Conservation (phyloP, 208 protist genomes). For the Leishmania tropica region DNA sequence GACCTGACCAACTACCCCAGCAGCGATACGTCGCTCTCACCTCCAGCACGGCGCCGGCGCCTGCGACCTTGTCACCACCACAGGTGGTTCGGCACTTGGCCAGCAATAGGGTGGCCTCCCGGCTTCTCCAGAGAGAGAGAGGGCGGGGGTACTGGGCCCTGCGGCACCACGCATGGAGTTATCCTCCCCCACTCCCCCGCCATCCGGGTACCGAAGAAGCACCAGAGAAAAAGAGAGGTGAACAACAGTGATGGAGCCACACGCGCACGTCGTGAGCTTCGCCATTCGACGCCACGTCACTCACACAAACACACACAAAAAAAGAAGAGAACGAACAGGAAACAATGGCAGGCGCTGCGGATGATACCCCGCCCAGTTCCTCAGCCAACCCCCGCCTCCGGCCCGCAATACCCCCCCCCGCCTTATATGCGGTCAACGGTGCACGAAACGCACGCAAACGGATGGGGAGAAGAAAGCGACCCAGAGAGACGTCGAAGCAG, state of each 20-base stretch:
- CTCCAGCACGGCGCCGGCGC: background rate
- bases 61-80: background rate
- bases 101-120: background rate
- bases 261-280: background rate
- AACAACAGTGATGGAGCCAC: background rate
- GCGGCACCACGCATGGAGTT: too few relatives aligned
- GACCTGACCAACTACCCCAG: background rate
- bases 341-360: background rate
- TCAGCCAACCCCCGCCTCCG: background rate
- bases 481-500: background rate
- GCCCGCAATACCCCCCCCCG: background rate
- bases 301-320: background rate
- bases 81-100: background rate
- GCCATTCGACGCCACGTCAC: background rate
- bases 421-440: background rate
- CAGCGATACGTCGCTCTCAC: background rate
- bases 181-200: too few relatives aligned
- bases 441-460: background rate
- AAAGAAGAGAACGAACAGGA: constrained; percentile 12
- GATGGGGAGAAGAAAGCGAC: background rate
- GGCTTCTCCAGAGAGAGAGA: background rate
- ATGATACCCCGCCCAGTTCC: background rate
- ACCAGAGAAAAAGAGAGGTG: background rate
- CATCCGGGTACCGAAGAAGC: too few relatives aligned
- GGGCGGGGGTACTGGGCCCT: too few relatives aligned